Evolutionary conservation across 1,284 basidiomycete genomes (phyloP), one percentile per base, ranked within the genome.

Genomic region (Ceratobasidium sp.): DNA sequence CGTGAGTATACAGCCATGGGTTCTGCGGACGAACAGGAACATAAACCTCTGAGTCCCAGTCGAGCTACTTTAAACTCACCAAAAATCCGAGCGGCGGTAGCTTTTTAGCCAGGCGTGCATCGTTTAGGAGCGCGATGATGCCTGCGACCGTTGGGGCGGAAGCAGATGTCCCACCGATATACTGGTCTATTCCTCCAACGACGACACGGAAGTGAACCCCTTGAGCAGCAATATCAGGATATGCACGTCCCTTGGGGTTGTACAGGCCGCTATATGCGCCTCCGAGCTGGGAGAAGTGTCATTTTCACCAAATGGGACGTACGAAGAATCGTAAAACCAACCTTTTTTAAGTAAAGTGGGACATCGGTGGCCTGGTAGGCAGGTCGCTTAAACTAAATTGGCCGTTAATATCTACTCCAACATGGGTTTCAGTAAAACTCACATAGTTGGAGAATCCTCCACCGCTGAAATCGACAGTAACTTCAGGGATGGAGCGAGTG

Each of bases 371-470:
- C 57, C 38, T 73, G 70, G 44, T 73, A 73, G 27, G 33, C 50
- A 8, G 70, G 70, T 8, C 57, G 57, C 23, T 5, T 44, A 46
- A 73, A 73, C 70, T 73, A 12, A 33, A 62, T 27, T 23, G 18
- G n/a, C 5, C 20, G 27, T 71, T n/a, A 73, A 44, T 46, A 23
- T 50, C 3, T 8, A 20, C 35, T 5, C 14, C 20, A 30, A 10
- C 4, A 38, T 4, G 30, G 6, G 44, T 50, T n/a, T 48, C 8
- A 8, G 41, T 8, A 4, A 33, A 68, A 82, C 85, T 80, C 77
- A 90, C 88, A 75, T 88, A 87, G 81, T 91, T 86, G 81, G 88
- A 90, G 85, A 93, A 93, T 2, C 92, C 93, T 77, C 92, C 92
- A 8, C 92, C 92, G 57, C 90, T 90, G 82, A 90, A 90, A 46